These are phyloP conservation scores for Blastocystis sp. DNA, from an alignment of 352 stramenopile genomes.

Conservation along the genomic window DNA sequence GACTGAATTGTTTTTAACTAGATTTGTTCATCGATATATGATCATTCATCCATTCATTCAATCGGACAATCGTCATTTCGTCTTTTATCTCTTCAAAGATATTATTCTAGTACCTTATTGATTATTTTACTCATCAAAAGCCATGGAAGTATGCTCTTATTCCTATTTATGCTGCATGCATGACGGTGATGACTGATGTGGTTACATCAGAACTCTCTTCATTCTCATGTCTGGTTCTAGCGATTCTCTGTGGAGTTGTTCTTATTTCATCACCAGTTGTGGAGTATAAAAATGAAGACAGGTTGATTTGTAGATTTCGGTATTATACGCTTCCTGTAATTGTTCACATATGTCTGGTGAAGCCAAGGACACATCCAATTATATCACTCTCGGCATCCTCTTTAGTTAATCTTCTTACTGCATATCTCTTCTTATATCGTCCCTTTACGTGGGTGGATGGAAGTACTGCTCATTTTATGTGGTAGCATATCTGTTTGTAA, in stretches of 20 bases:
- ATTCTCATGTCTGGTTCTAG: not conserved
- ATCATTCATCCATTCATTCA: conserved; percentile 33
- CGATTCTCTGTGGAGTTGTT: not conserved
- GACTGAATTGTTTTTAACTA: not conserved
- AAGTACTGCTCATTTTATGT: conserved; percentile 81
- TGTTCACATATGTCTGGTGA: not conserved
- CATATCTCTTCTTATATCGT: conserved; percentile 77
- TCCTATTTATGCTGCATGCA: not conserved
- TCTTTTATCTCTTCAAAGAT: conserved; percentile 48
- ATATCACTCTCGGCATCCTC: conserved; percentile 72
- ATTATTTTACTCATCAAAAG: not conserved
- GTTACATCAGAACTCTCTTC: not conserved
- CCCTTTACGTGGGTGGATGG: conserved; percentile 80
- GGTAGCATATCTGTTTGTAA: conserved; percentile 71
- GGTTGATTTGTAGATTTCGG: conserved; percentile 14
- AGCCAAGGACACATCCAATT: conserved; percentile 12
- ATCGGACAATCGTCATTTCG: conserved; percentile 43
- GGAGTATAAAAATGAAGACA: not conserved
- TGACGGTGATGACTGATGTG: not conserved
- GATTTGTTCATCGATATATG: not conserved
- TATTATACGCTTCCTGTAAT: conserved; percentile 24
- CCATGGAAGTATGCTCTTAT: conserved; percentile 29
- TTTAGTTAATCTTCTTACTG: conserved; percentile 75
- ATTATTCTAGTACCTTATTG: not conserved
- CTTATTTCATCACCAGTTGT: conserved; percentile 12